phyloP scores from a whole-genome alignment of 139 green algal species.

The Mesotaenium endlicherianum region DNA sequence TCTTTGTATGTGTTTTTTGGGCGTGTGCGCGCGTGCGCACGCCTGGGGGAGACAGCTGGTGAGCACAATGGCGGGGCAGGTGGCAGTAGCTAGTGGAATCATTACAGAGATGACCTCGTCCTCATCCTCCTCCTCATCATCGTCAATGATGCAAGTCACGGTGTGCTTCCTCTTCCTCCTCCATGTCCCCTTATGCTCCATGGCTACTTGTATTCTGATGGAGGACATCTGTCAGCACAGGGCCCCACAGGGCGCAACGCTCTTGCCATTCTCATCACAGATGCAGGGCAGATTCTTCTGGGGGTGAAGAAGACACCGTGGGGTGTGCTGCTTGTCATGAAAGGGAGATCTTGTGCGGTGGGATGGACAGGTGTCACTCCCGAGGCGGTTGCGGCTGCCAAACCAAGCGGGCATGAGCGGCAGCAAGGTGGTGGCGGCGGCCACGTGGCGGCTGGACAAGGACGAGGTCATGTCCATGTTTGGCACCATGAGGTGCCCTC shows the following conservation, averaged over 20 bases:
- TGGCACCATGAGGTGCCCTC: constrained; percentile 7
- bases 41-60: too few species aligned
- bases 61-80: too few species aligned
- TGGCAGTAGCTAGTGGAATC: too few species aligned
- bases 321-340: too few species aligned
- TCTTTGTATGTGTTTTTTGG: too few species aligned
- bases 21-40: too few species aligned
- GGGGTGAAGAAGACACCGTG: too few species aligned
- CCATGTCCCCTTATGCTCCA: not conserved
- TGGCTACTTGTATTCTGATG: not conserved
- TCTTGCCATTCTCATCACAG: not conserved
- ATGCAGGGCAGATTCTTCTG: too few species aligned
- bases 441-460: constrained; percentile 21
- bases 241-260: not conserved
- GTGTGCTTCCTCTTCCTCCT: not conserved
- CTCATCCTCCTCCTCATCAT: not conserved
- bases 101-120: not conserved
- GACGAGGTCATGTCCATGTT: constrained; percentile 8
- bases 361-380: constrained; percentile 9
- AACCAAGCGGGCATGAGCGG: not conserved
- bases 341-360: not conserved
- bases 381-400: not conserved
- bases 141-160: too few species aligned
- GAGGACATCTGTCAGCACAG: not conserved
- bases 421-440: not conserved